A percentile compares a stretch with the other conserved stretches of the same genome.
These are phyloP conservation scores for Blastocystis sp. DNA, from an alignment of 352 stramenopile species.

Conservation along the genomic window DNA sequence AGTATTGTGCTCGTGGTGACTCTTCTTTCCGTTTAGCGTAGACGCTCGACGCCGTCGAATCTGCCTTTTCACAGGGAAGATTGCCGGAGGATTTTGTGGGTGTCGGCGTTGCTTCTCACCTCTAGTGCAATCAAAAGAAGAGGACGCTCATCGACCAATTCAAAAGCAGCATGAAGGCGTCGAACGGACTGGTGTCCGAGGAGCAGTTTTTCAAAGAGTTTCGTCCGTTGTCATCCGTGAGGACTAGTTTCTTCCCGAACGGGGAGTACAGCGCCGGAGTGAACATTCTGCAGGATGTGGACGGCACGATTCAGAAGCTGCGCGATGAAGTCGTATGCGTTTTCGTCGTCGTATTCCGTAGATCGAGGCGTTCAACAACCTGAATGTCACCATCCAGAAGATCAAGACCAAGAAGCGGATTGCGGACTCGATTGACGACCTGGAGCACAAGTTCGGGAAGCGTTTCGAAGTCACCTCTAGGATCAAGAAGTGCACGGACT, in stretches of 20 bases:
- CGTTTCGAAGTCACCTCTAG: neutral
- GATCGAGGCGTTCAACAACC: conserved; percentile 60
- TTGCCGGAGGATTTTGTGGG: conserved; percentile 4
- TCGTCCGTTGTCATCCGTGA: neutral
- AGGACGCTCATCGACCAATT: conserved; percentile 45
- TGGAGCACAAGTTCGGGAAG: neutral
- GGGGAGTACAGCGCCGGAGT: conserved; percentile 48
- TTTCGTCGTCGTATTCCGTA: neutral
- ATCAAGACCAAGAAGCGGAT: conserved; percentile 72
- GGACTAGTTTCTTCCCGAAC: conserved; percentile 45
- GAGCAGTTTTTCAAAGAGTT: conserved; percentile 72
- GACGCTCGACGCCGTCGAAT: conserved; percentile 60
- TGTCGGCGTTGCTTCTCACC: neutral
- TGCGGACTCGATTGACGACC: conserved; percentile 32
- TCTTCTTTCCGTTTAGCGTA: neutral
- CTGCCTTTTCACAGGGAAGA: conserved; percentile 7
- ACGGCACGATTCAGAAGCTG: conserved; percentile 46
- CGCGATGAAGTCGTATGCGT: conserved; percentile 49
- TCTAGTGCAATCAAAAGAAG: conserved; percentile 18
- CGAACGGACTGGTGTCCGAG: conserved; percentile 53
- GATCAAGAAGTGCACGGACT: conserved; percentile 57
- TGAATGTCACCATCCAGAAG: conserved; percentile 50
- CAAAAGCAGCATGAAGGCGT: conserved; percentile 49
- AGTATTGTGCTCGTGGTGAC: conserved; percentile 56
- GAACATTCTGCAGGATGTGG: conserved; percentile 52